A percentile compares a stretch with the other conserved stretches of the same genome.
Conservation (phyloP, 2,329 filamentous ascomycete genomes). For the Aspergillus tamarii region DNA sequence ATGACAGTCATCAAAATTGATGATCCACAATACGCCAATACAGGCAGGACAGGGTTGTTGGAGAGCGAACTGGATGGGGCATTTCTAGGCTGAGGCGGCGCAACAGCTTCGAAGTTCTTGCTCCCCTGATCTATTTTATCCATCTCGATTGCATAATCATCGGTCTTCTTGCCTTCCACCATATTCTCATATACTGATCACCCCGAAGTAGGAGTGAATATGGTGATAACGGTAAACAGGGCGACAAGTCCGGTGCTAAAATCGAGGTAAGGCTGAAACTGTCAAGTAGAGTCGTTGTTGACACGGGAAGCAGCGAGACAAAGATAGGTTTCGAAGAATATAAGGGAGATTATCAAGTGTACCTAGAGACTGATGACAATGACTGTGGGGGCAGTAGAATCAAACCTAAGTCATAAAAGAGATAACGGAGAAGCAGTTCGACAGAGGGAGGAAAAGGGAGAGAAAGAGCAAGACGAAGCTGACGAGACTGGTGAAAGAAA, state of each 20-base stretch:
- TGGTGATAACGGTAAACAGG: background rate
- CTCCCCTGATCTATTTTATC: constrained; percentile 59
- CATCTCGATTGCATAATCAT: constrained; percentile 73
- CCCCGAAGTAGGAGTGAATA: constrained; percentile 5
- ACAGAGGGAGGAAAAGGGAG: no score
- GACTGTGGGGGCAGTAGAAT: background rate
- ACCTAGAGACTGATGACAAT: background rate
- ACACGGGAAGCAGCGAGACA: background rate
- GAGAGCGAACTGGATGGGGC: constrained; percentile 55
- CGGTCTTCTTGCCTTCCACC: constrained; percentile 87
- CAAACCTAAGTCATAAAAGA: background rate
- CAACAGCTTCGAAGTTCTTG: constrained; percentile 50
- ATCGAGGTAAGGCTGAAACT: background rate
- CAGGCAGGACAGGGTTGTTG: constrained; percentile 78
- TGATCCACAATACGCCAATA: constrained; percentile 87
- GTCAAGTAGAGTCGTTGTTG: background rate
- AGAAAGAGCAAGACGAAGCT: no score
- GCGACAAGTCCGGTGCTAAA: background rate
- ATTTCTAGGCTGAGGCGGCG: constrained; percentile 42
- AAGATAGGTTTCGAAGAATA: background rate
- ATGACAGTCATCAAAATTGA: constrained; percentile 99
- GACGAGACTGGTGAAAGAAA: background rate
- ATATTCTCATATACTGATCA: constrained; percentile 53
- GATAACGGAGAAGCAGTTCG: background rate
- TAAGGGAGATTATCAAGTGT: background rate